A percentile compares a stretch with the other conserved stretches of the same genome.
Conservation (phyloP, 1,139 yeast species). For the Blastobotrys ciferrii region DNA sequence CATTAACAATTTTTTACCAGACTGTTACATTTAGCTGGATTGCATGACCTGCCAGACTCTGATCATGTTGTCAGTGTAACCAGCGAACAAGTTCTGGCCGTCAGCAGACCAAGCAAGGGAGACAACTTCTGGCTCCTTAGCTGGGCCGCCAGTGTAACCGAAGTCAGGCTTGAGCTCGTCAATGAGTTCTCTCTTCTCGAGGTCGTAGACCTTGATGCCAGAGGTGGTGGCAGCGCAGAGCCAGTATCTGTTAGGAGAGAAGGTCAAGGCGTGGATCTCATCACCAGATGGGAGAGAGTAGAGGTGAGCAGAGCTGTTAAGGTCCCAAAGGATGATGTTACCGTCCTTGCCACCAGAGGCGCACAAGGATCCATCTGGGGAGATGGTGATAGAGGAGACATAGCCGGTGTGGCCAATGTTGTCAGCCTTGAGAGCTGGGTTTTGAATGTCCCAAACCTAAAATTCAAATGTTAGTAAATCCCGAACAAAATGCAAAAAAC, state of each 20-base stretch:
- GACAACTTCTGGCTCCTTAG: constrained; percentile 97
- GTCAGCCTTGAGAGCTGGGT: constrained; percentile 89
- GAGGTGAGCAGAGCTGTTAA: constrained; percentile 81
- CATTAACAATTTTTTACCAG: constrained; percentile 1
- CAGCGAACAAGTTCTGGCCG: constrained; percentile 99
- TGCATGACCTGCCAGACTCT: constrained; percentile 99
- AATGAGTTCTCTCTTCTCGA: constrained; percentile 91
- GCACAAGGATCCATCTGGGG: constrained; percentile 99
- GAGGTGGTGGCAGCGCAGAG: constrained; percentile 99
- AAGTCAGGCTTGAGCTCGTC: constrained; percentile 99
- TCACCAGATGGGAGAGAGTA: constrained; percentile 96
- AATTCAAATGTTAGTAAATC: constrained; percentile 41
- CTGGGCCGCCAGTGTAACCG: constrained; percentile 67
- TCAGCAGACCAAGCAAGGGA: constrained; percentile 99
- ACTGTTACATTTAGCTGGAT: constrained; percentile 48
- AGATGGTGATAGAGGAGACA: constrained; percentile 95
- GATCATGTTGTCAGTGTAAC: constrained; percentile 99
- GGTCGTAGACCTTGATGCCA: constrained; percentile 97
- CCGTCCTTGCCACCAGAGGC: constrained; percentile 99
- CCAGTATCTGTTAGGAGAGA: constrained; percentile 99
- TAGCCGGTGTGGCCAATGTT: constrained; percentile 99
- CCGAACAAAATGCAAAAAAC: constrained; percentile 13
- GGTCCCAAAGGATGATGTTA: constrained; percentile 97
- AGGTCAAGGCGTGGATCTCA: constrained; percentile 97
- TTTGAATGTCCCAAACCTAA: constrained; percentile 93